Percentiles rank a stretch among this genome's conserved stretches.
These are phyloP conservation scores for Suillus subaureus DNA, from an alignment of 768 basidiomycete species.

Conservation along the genomic window DNA sequence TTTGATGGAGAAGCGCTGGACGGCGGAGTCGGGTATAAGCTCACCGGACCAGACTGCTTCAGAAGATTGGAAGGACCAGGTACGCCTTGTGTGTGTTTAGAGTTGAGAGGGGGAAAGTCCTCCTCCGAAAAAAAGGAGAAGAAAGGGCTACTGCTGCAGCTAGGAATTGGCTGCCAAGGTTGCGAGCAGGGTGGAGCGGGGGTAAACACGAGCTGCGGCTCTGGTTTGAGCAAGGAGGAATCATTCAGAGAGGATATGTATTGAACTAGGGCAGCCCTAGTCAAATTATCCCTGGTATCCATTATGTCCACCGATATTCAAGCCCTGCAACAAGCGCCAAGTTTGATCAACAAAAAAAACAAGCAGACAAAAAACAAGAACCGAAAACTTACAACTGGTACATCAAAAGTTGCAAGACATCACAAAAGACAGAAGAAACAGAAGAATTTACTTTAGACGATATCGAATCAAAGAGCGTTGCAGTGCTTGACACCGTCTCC, in stretches of 20 bases:
- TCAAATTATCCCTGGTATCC: conserved; percentile 35
- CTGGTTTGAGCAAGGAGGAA: conserved; percentile 14
- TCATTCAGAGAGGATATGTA: conserved; percentile 11
- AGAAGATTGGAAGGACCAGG: conserved; percentile 15
- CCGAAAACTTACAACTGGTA: conserved; percentile 15
- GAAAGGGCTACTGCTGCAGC: conserved; percentile 20
- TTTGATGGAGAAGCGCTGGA: conserved; percentile 26
- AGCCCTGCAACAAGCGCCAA: conserved; percentile 25
- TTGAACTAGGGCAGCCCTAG: conserved; percentile 32
- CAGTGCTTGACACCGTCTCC: conserved; percentile 20
- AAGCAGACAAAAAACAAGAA: conserved; percentile 3
- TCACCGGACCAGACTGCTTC: conserved; percentile 22
- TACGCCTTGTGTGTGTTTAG: conserved; percentile 19
- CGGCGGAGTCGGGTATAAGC: conserved; percentile 32
- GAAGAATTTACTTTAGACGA: conserved; percentile 7
- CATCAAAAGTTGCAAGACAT: conserved; percentile 32
- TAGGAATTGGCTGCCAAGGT: conserved; percentile 21
- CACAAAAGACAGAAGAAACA: conserved; percentile 15
- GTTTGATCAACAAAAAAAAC: conserved; percentile 2
- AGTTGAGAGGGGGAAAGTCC: conserved; percentile 18
- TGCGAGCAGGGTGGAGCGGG: conserved; percentile 16
- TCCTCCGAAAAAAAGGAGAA: conserved; percentile 22
- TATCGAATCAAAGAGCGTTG: conserved; percentile 11
- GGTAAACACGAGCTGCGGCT: conserved; percentile 21
- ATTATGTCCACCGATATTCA: conserved; percentile 34